Evolutionary conservation across 768 basidiomycete genomes (phyloP), one percentile per base, ranked within the genome.

Genomic region (Tricholoma matsutake): DNA sequence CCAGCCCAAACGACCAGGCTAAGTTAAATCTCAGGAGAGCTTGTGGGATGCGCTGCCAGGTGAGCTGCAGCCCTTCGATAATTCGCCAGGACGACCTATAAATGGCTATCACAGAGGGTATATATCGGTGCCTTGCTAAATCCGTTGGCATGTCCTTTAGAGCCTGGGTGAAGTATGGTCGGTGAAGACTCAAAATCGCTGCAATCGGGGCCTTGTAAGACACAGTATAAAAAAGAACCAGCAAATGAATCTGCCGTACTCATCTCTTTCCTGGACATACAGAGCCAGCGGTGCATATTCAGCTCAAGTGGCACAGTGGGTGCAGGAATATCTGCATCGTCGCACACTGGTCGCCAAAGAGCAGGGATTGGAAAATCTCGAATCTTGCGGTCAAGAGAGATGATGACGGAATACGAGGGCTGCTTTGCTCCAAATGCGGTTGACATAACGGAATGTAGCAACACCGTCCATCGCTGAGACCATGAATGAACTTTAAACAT

Each of bases 51-150:
- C 66, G 61, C 14, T 69, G 68, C 72, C 80, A 82, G 1, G 78
- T 72, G n/a, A 78, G 69, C 16, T 74, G 73, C 56, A 87, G 73
- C 0, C 78, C 77, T 51, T 81, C 77, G 41, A 86, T 83, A 31
- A 89, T 66, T 14, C 88, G 76, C 84, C 87, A 90, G 4, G 88
- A 85, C 1, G 87, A 87, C 2, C 87, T 86, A 71, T 88, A 91
- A 13, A 84, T 83, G 0, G 90, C 86, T 70, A 88, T 80, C 5
- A 90, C 86, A 1, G 90, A 92, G 1, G 86, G 84, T 0, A 84
- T 79, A 69, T 85, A 90, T 65, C 76, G 80, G 65, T 91, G 88
- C 59, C 78, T 79, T 53, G 86, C 74, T 2, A 85, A 75, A 58
- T 89, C 85, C 7, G 72, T 65, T 0, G 86, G 84, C 54, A 76